Percentiles rank a stretch among this genome's conserved stretches.
Evolutionary conservation across 129 eudicot genomes (phyloP).

Genomic region (Cynara cardunculus): DNA sequence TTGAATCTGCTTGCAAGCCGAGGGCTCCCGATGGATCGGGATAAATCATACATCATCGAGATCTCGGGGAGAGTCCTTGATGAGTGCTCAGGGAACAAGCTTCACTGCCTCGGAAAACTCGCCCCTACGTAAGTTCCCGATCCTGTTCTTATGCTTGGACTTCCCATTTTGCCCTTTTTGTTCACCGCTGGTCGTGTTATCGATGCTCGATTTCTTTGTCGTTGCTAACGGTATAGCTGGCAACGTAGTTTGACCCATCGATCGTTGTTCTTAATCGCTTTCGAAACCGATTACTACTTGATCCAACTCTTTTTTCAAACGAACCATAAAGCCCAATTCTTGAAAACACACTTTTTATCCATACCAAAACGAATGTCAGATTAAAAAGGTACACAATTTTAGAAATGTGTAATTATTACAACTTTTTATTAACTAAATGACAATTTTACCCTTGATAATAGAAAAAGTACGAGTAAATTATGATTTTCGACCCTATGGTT

Average conservation of each 20-base stretch:
- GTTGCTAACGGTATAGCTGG: background rate
- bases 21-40: slow-evolving; percentile 71
- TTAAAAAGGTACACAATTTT: no score
- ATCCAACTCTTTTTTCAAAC: background rate
- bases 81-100: slow-evolving; percentile 84
- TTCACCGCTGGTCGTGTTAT: background rate
- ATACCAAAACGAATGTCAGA: no score
- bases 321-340: background rate
- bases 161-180: background rate
- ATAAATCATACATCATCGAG: slow-evolving; percentile 76
- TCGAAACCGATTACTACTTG: background rate
- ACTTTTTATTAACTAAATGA: no score
- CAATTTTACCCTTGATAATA: no score
- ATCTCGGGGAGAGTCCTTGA: slow-evolving; percentile 90
- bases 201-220: background rate
- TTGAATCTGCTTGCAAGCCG: slow-evolving; percentile 69
- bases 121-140: slow-evolving; percentile 70
- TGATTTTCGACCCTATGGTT: no score
- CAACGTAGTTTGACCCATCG: background rate
- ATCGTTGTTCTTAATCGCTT: background rate
- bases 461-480: no score
- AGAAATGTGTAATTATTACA: no score
- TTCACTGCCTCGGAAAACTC: slow-evolving; percentile 87
- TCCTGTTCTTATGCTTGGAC: background rate
- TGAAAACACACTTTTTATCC: no score